Evolutionary conservation across 2,329 filamentous ascomycete species (phyloP), one percentile per base, ranked within the genome.

Genomic region (Fusarium keratoplasticum): DNA sequence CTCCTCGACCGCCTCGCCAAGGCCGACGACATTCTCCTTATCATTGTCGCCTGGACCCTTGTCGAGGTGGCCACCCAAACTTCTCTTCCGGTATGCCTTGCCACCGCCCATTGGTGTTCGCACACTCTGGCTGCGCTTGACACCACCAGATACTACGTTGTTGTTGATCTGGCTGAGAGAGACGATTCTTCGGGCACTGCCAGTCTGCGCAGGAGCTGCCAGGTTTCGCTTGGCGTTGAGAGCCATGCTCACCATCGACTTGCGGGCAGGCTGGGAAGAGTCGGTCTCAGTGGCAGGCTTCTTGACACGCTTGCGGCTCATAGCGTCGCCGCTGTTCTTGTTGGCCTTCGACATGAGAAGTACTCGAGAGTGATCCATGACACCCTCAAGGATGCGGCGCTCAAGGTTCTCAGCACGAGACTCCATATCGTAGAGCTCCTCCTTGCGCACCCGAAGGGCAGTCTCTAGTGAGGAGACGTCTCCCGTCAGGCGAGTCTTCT

Each of bases 361-460:
- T 29, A 96, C 92, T 8, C 96, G 93, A 22, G 96, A 98, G 81
- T 98, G 96, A 77, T 98, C 95, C 85, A 99, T 97, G 72, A 98
- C 94, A 29, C 96, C 95, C 75, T 98, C 96, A 35, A 99, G 86
- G 76, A 99, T 98, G 29, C 96, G 92, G 61, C 95, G 93, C 84
- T 99, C 96, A 27, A 99, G 87, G 5, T 91, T 90, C 81, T 98
- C 95, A 4, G 96, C 96, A 71, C 96, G 93, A 13, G 89, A 87
- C 81, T 98, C 96, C 94, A 99, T 98, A 29, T 93, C 89, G 54
- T 94, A 91, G 68, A 99, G 90, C 84, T 98, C 96, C 76, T 98
- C 96, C 52, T 94, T 93, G 64, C 96, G 93, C 66, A 98, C 92
- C 20, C 93, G 91, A 33, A 98, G 89, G 1, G 96, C 96, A 10